Percentiles rank a stretch among this genome's conserved stretches.
These are phyloP conservation scores for Suhomyces anneliseae DNA, from an alignment of 1,139 yeast genomes.

Conservation along the genomic window DNA sequence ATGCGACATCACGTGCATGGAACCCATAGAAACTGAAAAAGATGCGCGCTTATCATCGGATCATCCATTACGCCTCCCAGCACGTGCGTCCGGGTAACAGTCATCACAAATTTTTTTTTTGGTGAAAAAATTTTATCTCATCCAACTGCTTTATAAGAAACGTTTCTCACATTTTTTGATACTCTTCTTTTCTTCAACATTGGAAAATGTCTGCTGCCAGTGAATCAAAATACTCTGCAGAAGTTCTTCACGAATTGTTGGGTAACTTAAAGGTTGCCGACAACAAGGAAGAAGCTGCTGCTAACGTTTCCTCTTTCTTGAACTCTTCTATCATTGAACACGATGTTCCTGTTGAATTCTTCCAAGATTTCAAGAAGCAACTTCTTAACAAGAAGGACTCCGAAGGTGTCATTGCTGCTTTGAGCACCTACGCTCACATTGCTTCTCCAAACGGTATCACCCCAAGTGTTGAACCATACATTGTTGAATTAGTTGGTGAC, in stretches of 20 bases:
- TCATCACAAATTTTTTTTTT: neutral
- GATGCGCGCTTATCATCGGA: slow-evolving; percentile 1
- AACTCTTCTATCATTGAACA: slow-evolving; percentile 98
- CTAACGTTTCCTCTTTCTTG: slow-evolving; percentile 88
- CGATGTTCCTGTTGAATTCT: slow-evolving; percentile 92
- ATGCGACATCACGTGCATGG: too few species aligned
- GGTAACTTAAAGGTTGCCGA: slow-evolving; percentile 92
- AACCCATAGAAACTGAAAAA: too few species aligned
- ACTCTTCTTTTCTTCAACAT: slow-evolving; percentile 20
- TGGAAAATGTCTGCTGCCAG: slow-evolving; percentile 60
- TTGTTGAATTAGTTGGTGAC: slow-evolving; percentile 70
- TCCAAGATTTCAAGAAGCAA: slow-evolving; percentile 72
- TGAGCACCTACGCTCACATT: slow-evolving; percentile 82
- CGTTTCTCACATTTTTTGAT: slow-evolving; percentile 9
- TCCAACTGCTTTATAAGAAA: slow-evolving; percentile 8
- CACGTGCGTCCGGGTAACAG: slow-evolving; percentile 13
- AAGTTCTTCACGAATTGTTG: slow-evolving; percentile 93
- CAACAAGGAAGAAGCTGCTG: slow-evolving; percentile 82
- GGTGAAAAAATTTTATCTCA: slow-evolving; percentile 11
- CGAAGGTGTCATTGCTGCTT: slow-evolving; percentile 66
- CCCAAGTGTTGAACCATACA: slow-evolving; percentile 93
- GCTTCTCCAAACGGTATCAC: slow-evolving; percentile 77
- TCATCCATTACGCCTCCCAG: neutral
- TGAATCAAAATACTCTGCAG: slow-evolving; percentile 64
- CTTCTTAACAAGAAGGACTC: slow-evolving; percentile 77